Percentiles rank a stretch among this genome's conserved stretches.
Evolutionary conservation across 75 land plant genomes (phyloP).

Genomic region (Pinus taeda): DNA sequence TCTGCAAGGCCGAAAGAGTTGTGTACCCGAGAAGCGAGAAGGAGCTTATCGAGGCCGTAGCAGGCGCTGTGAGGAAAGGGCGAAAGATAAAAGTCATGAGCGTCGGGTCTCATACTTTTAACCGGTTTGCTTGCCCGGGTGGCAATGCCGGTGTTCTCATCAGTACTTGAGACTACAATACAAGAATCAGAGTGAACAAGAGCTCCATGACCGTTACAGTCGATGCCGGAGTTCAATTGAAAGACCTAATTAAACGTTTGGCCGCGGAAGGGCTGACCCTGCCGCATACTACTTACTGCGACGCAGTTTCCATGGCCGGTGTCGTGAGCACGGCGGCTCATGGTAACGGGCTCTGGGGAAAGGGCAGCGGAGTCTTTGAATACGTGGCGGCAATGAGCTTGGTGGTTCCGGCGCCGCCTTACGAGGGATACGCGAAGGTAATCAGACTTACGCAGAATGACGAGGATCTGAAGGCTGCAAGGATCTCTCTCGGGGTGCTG

Average conservation of each 20-base stretch:
- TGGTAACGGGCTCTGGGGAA: slow-evolving; percentile 20
- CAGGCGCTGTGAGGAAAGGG: slow-evolving; percentile 17
- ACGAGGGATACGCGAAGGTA: slow-evolving; percentile 14
- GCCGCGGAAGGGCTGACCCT: slow-evolving; percentile 11
- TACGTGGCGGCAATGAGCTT: slow-evolving; percentile 23
- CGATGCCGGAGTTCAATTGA: slow-evolving; percentile 24
- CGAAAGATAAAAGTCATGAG: slow-evolving; percentile 39
- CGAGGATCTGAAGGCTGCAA: slow-evolving; percentile 13
- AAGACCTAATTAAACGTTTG: slow-evolving; percentile 11
- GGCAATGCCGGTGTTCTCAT: slow-evolving; percentile 26
- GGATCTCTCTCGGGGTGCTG: slow-evolving; percentile 13
- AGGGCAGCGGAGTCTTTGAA: slow-evolving; percentile 12
- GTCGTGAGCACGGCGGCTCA: slow-evolving; percentile 28
- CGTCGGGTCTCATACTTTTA: slow-evolving; percentile 16
- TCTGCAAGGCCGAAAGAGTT: slow-evolving; percentile 20
- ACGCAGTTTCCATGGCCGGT: slow-evolving; percentile 23
- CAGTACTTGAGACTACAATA: slow-evolving; percentile 27
- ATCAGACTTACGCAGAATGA: slow-evolving; percentile 7
- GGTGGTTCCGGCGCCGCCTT: slow-evolving; percentile 12
- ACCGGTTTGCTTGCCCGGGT: slow-evolving; percentile 31
- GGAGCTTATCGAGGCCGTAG: slow-evolving; percentile 35
- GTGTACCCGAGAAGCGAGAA: slow-evolving; percentile 26
- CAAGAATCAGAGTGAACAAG: slow-evolving; percentile 9
- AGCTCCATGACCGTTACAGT: slow-evolving; percentile 16
- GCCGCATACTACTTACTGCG: slow-evolving; percentile 12